These are phyloP conservation scores for Verticillium tricorpus DNA, from an alignment of 2,329 filamentous ascomycete species.

Conservation along the genomic window DNA sequence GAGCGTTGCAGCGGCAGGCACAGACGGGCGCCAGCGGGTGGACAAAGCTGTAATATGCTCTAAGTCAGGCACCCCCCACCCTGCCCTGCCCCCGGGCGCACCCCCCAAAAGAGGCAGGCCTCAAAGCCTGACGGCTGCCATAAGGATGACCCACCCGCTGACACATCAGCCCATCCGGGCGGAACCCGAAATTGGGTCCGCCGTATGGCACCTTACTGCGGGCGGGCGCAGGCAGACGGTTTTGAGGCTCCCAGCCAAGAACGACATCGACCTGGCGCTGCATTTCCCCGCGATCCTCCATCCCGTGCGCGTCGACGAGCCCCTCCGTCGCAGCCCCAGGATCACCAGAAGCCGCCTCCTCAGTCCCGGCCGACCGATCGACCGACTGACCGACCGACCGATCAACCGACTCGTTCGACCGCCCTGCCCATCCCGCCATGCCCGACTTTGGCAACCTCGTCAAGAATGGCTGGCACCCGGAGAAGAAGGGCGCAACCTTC, in stretches of 20 bases:
- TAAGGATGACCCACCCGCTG: background rate
- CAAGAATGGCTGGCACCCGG: conserved; percentile 50
- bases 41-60: too few relatives aligned
- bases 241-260: too few relatives aligned
- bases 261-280: background rate
- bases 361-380: background rate
- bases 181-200: too few relatives aligned
- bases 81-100: too few relatives aligned
- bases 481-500: conserved; percentile 36
- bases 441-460: conserved; percentile 41
- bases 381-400: too few relatives aligned
- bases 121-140: background rate
- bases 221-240: too few relatives aligned
- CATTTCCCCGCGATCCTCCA: background rate
- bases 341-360: background rate
- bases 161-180: background rate
- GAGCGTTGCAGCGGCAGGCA: too few relatives aligned
- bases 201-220: too few relatives aligned
- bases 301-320: background rate
- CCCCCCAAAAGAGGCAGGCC: background rate
- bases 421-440: conserved; percentile 23
- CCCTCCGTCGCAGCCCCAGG: background rate
- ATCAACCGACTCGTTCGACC: too few relatives aligned
- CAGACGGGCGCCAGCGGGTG: too few relatives aligned
- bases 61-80: too few relatives aligned